Percentiles rank a stretch among this genome's conserved stretches.
These are phyloP conservation scores for Phytophthora quininea DNA, from an alignment of 352 stramenopile species.

Conservation along the genomic window DNA sequence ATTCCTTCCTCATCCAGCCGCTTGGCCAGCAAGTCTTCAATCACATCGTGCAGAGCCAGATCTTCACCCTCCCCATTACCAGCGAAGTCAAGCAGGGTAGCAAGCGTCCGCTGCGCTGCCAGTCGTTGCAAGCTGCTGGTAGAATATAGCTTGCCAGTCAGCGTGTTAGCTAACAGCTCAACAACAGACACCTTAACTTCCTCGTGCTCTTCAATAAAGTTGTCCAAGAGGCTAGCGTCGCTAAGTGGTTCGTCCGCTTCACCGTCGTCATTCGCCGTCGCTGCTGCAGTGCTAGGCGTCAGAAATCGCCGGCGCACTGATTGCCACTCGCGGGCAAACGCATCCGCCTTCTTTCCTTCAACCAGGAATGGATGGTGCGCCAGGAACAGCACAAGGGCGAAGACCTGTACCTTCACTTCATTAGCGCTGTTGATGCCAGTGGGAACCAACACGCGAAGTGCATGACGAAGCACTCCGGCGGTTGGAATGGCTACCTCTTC, in stretches of 20 bases:
- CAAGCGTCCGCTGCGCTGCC: slow-evolving; percentile 70
- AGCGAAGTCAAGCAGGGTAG: slow-evolving; percentile 77
- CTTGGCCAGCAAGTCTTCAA: slow-evolving; percentile 65
- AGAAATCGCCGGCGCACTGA: slow-evolving; percentile 70
- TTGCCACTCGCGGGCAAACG: slow-evolving; percentile 74
- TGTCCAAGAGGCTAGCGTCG: slow-evolving; percentile 68
- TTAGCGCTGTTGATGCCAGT: slow-evolving; percentile 37
- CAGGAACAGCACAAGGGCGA: slow-evolving; percentile 58
- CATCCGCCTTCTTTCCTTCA: slow-evolving; percentile 48
- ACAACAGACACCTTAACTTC: slow-evolving; percentile 63
- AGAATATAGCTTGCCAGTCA: slow-evolving; percentile 65
- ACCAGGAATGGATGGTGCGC: slow-evolving; percentile 82
- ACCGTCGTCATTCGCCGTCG: slow-evolving; percentile 37
- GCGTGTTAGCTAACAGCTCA: slow-evolving; percentile 48
- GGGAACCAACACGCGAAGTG: slow-evolving; percentile 62
- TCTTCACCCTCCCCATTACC: slow-evolving; percentile 82
- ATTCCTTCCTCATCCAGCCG: slow-evolving; percentile 59
- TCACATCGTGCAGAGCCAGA: slow-evolving; percentile 71
- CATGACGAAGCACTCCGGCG: slow-evolving; percentile 64
- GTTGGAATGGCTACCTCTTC: slow-evolving; percentile 47
- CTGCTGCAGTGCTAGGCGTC: slow-evolving; percentile 1
- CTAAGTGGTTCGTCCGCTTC: slow-evolving; percentile 56
- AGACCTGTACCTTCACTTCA: slow-evolving; percentile 47
- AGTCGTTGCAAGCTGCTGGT: slow-evolving; percentile 51
- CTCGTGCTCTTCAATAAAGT: slow-evolving; percentile 77